Evolutionary conservation across 2,329 filamentous ascomycete genomes (phyloP), one percentile per base, ranked within the genome.

Genomic region (Daldinia sp.): DNA sequence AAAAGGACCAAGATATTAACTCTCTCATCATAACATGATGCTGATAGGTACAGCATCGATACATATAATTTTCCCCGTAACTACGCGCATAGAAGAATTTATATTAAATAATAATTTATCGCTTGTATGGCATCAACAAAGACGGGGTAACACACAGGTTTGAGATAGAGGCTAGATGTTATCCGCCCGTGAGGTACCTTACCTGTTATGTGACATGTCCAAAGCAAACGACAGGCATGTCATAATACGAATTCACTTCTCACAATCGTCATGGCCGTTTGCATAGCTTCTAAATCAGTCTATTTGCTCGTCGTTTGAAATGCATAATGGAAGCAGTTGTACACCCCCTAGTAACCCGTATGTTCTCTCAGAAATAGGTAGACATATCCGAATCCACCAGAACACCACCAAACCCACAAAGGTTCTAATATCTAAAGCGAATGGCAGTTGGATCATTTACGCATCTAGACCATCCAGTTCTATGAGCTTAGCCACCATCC

Each of bases 381-480:
- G 30, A 33, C n/a, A 20, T 13, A 44, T 12, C 23, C 20, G 20
- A 23, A 18, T 33, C 10, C 46, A 23, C 12, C 46, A 55, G 23
- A 56, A 26, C 1, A 15, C 35, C n/a, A 28, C 53, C n/a, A 6
- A 4, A 6, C 6, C 33, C 1, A 18, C 26, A n/a, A 51, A n/a
- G 2, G 10, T 12, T 10, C 10, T 4, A 2, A 10, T 13, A 33
- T 33, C 15, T 10, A 3, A 48, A n/a, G 2, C 12, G 33, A 20
- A 12, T 28, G 41, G 4, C 18, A 23, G 28, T 26, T 5, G 6
- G n/a, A 23, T 2, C 28, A n/a, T 7, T 69, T 77, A 89, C 65
- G 85, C 85, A 84, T 97, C 93, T 81, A 97, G 81, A 1, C 96
- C 96, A 82, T 98, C 94, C 75, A 97, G 86, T 81, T 97, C 93